Conservation (phyloP, 2,329 filamentous ascomycete genomes). For the Talaromyces sp. region DNA sequence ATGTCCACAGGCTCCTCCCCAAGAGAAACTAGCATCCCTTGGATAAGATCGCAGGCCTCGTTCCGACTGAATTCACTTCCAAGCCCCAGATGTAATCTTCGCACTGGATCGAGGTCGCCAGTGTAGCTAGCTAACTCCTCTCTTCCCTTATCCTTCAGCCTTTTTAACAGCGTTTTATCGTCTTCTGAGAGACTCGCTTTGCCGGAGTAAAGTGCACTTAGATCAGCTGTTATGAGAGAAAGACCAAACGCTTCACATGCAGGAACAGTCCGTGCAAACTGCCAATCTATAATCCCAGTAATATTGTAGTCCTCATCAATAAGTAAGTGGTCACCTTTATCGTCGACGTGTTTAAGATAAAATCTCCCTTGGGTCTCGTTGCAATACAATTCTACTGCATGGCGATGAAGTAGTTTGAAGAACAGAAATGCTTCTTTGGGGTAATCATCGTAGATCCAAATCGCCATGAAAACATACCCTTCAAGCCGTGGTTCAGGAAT, state of each 20-base stretch:
- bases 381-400: not conserved
- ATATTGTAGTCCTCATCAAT: constrained; percentile 40
- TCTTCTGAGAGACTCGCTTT: not conserved
- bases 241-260: constrained; percentile 35
- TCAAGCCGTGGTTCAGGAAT: too few species aligned
- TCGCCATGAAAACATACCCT: too few species aligned
- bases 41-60: constrained; percentile 8
- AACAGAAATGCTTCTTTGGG: constrained; percentile 8
- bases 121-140: constrained; percentile 1
- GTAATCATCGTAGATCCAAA: not conserved
- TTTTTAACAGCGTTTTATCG: not conserved
- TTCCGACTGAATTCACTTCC: constrained; percentile 4
- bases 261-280: constrained; percentile 26
- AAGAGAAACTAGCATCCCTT: constrained; percentile 3
- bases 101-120: constrained; percentile 5
- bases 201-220: constrained; percentile 15
- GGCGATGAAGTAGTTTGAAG: not conserved
- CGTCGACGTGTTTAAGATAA: constrained; percentile 41
- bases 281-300: constrained; percentile 45
- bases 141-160: not conserved
- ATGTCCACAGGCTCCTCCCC: not conserved
- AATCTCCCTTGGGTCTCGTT: constrained; percentile 20
- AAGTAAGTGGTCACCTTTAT: constrained; percentile 45
- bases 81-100: constrained; percentile 11
- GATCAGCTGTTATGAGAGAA: constrained; percentile 30